phyloP scores from a whole-genome alignment of 2,329 filamentous ascomycete genomes.

The Neofusicoccum laricinum region DNA sequence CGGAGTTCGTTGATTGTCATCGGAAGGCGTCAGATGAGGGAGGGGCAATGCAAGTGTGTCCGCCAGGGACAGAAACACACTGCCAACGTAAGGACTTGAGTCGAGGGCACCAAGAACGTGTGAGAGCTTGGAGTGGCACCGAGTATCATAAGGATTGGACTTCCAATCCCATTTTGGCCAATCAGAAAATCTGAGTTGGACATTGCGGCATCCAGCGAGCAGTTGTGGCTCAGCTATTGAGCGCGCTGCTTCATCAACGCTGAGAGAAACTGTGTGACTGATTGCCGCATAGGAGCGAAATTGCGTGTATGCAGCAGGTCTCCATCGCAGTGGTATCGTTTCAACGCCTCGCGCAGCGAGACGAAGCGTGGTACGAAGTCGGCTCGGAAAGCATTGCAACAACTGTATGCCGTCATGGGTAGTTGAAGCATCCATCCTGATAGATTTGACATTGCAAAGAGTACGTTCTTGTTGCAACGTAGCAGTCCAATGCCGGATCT shows the following conservation, averaged over 20 bases:
- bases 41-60: not conserved
- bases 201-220: not conserved
- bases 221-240: not conserved
- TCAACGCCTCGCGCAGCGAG: too few species aligned
- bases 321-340: too few species aligned
- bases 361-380: too few species aligned
- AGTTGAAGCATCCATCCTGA: too few species aligned
- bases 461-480: too few species aligned
- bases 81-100: not conserved
- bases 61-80: not conserved
- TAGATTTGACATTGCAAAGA: too few species aligned
- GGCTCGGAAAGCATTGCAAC: too few species aligned
- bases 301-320: too few species aligned
- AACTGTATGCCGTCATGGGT: too few species aligned
- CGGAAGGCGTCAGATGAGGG: not conserved
- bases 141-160: not conserved
- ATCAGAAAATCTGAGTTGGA: not conserved
- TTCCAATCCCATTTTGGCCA: not conserved
- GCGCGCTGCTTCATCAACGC: not conserved
- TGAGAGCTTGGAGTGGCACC: not conserved
- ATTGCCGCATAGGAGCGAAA: not conserved
- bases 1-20: not conserved
- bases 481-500: too few species aligned
- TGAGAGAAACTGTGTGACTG: not conserved
- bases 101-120: not conserved